Evolutionary conservation across 164 flowering plant species (phyloP).

Genomic region (Taxillus chinensis): DNA sequence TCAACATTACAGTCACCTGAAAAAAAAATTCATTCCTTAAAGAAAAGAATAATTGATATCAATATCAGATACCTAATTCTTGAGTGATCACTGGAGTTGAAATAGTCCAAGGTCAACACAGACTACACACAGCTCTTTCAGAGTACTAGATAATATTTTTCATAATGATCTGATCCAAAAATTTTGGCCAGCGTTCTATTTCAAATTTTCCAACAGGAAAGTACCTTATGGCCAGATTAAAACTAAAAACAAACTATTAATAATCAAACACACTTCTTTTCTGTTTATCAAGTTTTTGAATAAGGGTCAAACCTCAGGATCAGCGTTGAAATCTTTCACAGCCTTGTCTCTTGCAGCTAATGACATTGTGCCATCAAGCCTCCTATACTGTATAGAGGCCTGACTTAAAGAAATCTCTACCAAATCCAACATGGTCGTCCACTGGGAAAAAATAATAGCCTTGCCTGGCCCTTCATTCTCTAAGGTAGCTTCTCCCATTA

Average conservation of each 20-base stretch:
- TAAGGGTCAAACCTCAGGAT: slow-evolving; percentile 61
- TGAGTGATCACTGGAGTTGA: too few species aligned
- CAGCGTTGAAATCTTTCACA: slow-evolving; percentile 71
- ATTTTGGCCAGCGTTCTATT: background rate
- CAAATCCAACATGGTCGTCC: slow-evolving; percentile 90
- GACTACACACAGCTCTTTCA: too few species aligned
- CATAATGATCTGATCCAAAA: too few species aligned
- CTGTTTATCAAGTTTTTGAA: background rate
- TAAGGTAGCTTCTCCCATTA: slow-evolving; percentile 10
- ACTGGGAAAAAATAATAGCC: slow-evolving; percentile 89
- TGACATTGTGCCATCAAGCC: slow-evolving; percentile 92
- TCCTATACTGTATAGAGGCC: slow-evolving; percentile 39
- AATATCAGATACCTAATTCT: too few species aligned
- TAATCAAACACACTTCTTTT: background rate
- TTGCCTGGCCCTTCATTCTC: slow-evolving; percentile 23
- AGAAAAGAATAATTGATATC: too few species aligned
- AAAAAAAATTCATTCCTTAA: background rate
- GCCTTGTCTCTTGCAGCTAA: slow-evolving; percentile 67
- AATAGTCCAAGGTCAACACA: too few species aligned
- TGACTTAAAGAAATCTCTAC: slow-evolving; percentile 55
- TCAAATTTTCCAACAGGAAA: background rate
- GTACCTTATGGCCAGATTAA: background rate
- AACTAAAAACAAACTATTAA: background rate
- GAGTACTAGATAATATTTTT: too few species aligned
- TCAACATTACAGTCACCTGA: slow-evolving; percentile 91